These are phyloP conservation scores for Lactarius quietus DNA, from an alignment of 768 basidiomycete genomes.

Conservation along the genomic window DNA sequence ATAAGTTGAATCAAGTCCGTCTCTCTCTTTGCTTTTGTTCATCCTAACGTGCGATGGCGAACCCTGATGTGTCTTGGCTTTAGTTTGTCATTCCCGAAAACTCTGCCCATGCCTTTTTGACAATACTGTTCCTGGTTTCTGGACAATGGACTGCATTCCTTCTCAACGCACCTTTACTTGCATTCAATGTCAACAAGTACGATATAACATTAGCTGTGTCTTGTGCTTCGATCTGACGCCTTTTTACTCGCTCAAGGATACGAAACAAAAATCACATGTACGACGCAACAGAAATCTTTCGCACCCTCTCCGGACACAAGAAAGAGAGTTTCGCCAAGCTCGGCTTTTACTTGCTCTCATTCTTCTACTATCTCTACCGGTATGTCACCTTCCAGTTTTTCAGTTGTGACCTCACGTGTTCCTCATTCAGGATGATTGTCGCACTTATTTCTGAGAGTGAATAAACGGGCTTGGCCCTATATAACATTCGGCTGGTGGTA, in stretches of 20 bases:
- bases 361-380: conserved; percentile 92
- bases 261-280: conserved; percentile 95
- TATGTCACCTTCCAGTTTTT: conserved; percentile 36
- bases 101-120: conserved; percentile 88
- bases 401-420: neutral
- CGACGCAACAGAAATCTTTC: conserved; percentile 99
- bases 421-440: conserved; percentile 45
- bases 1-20: conserved; percentile 94
- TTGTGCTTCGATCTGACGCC: conserved; percentile 1
- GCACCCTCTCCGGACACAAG: conserved; percentile 90
- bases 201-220: conserved; percentile 31
- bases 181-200: conserved; percentile 93
- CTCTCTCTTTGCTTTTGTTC: neutral
- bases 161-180: conserved; percentile 83
- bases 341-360: conserved; percentile 87
- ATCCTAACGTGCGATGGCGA: neutral
- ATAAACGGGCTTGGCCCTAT: conserved; percentile 24
- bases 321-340: conserved; percentile 95
- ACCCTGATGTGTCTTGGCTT: neutral
- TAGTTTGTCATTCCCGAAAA: conserved; percentile 99
- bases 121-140: conserved; percentile 84
- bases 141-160: conserved; percentile 96
- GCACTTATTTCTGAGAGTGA: conserved; percentile 48
- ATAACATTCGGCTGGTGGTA: neutral
- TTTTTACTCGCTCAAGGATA: conserved; percentile 54